Evolutionary conservation across 2,329 filamentous ascomycete species (phyloP), one percentile per base, ranked within the genome.

Genomic region (Penicillium aurantiogriseum): DNA sequence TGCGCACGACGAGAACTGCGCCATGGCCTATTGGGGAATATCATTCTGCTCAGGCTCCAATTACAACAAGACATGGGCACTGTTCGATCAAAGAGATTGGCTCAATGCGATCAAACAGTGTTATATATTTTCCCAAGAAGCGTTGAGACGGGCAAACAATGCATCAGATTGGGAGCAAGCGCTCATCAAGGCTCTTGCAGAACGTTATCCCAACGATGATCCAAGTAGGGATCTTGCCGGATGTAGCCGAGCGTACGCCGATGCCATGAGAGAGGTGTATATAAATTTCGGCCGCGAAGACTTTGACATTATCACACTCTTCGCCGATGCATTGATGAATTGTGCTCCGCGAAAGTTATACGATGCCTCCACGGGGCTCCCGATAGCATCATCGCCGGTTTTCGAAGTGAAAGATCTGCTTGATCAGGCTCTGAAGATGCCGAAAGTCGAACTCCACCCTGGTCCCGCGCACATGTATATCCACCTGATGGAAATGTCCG

Each of bases 401-500:
- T 59, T 85, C 0, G 83, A 88, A 54, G 80, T 79, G 0, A 86
- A 85, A 63, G 63, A 62, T 0, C 74, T 87, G 0, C 76, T 90
- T 2, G 86, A 89, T n/a, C 70, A 68, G 2, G 84, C 84, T 0
- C 71, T 92, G 29, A 67, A 72, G 1, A 76, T 78, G 4, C 69
- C 78, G 0, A 77, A 75, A 4, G 82, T 78, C 0, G 69, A 78
- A 6, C 63, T 74, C 2, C 89, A 94, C 65, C 86, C 89, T 0
- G 89, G 88, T 0, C 74, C 91, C 0, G 77, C 90, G 1, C 89
- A 92, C 69, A 75, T 91, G 39, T 91, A 91, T 71, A 88, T 91
- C 31, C 88, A 91, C 63, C 79, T 90, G 5, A 88, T 89, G 80
- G 88, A 91, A 67, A 90, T 91, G 88, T 90, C 88, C 0, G 74